Evolutionary conservation across 2,329 filamentous ascomycete species (phyloP), one percentile per base, ranked within the genome.

Genomic region (Aspergillus sojae): DNA sequence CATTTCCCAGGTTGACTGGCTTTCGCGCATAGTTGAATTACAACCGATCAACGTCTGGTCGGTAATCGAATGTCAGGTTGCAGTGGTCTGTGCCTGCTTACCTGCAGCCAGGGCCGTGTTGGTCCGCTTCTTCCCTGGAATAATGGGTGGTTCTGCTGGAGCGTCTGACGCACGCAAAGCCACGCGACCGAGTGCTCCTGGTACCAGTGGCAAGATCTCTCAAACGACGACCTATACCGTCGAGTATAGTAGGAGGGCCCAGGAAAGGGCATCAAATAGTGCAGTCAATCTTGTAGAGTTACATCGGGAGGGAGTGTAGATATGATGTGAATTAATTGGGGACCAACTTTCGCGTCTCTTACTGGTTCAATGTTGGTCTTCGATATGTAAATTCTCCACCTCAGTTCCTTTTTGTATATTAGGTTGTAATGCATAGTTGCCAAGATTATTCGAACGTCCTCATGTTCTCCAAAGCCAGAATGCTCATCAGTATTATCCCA

Each of bases 1-100:
- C 23, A 23, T 23, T 23, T 23, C 23, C 23, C 23, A 3, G 23
- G 2, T 3, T 23, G 23, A 23, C 23, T 23, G 2, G 2, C 23
- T 23, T 23, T 23, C 23, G 23, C 23, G 23, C 23, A 23, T 23
- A 58, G 59, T 65, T 5, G 67, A 70, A 23, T 55, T 73, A 36
- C 68, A 70, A n/a, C 70, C 72, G 2, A 65, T 73, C 16, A 67
- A 70, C 30, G 67, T 70, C 61, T 74, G 72, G 72, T 72, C 71
- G 7, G 67, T 74, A 16, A 72, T 74, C 41, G 72, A 74, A 58
- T 62, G 62, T 30, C 68, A 72, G 28, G 71, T 74, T 36, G 67
- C 71, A 10, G 60, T 74, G 14, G 56, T 73, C 55, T 72, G 70
- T 30, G 71, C 72, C 14, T 74, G 71, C 48, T 56, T 74, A 1